Evolutionary conservation across 495 filamentous ascomycete genomes (phyloP), one percentile per base, ranked within the genome.

Genomic region (Sporormia fimetaria): DNA sequence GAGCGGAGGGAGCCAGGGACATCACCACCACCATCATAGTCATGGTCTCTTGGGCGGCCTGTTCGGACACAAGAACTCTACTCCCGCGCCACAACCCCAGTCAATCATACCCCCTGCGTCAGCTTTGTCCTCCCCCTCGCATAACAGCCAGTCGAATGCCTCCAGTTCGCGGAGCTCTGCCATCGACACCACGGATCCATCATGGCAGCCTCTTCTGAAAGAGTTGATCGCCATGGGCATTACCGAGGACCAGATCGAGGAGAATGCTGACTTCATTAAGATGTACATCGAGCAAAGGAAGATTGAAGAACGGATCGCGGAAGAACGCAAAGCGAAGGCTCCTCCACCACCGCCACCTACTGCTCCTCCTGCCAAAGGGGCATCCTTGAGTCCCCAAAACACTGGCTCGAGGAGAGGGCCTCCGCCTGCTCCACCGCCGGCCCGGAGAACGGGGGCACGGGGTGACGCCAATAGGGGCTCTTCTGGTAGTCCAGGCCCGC

Each of bases 251-350:
- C 80, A 90, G 51, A 90, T 96, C 41, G 78, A 75, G 38, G 82
- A 92, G 41, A 87, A 95, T 54, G 80, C 86, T 27, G 88, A 94
- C 37, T 96, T 95, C 51, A 98, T 96, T 60, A 84, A 88, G 60
- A 69, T 77, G 12, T 98, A 90, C 54, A 80, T 95, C 50, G 79
- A 79, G 49, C 72, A 90, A 58, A 76, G 85, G 52, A 82, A 88
- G 58, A 70, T 70, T 21, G 68, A 68, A 52, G 63, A 63, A 48
- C 63, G 51, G 26, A 49, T 62, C 7, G 43, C 53, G 12, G 44
- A 47, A 21, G 58, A 59, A 44, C 66, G 65, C 27, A 69, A 62
- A 54, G 62, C 60, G 33, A 74, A 67, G 54, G 71, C 68, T 9
- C 71, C 74, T 5, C 77, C 78, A 3, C 76, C 76, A 17, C 76